phyloP scores from a whole-genome alignment of 2,329 filamentous ascomycete genomes.

The Sarocladium strictum region DNA sequence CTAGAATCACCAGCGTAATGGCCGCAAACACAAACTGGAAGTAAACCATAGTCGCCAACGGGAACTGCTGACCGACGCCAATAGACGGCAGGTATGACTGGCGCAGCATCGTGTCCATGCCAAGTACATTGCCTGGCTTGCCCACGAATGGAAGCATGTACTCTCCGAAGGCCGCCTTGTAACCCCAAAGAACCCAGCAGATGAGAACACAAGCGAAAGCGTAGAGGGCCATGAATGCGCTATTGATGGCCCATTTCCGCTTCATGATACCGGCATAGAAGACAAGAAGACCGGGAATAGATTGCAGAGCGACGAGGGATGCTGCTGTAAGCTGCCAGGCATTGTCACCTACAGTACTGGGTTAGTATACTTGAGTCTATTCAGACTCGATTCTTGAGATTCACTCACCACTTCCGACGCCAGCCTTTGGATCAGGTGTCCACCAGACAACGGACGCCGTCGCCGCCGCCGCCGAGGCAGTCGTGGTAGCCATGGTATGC shows the following conservation, averaged over 20 bases:
- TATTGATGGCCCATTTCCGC: conserved; percentile 14
- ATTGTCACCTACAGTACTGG: conserved; percentile 13
- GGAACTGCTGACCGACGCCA: conserved; percentile 12
- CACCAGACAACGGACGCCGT: conserved; percentile 1
- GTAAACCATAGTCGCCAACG: conserved; percentile 12
- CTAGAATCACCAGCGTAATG: conserved; percentile 13
- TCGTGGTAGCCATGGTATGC: conserved; percentile 2
- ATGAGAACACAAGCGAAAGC: conserved; percentile 12
- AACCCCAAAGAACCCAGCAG: conserved; percentile 14
- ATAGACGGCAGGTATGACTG: conserved; percentile 13
- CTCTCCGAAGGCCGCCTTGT: conserved; percentile 13
- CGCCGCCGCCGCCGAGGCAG: neutral
- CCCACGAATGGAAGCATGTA: conserved; percentile 13
- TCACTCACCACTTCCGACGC: conserved; percentile 4
- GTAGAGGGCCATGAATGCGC: conserved; percentile 14
- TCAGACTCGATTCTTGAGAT: no score
- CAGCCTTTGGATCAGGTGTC: neutral
- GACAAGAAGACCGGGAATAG: conserved; percentile 12
- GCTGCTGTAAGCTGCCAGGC: conserved; percentile 14
- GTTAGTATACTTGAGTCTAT: no score
- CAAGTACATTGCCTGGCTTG: conserved; percentile 12
- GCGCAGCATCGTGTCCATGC: conserved; percentile 12
- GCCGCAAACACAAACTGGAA: conserved; percentile 14
- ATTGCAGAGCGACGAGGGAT: conserved; percentile 13
- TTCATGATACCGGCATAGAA: conserved; percentile 13